These are phyloP conservation scores for Straminergon stramineum DNA, from an alignment of 225 moss, liverwort and hornwort genomes.

Conservation along the genomic window DNA sequence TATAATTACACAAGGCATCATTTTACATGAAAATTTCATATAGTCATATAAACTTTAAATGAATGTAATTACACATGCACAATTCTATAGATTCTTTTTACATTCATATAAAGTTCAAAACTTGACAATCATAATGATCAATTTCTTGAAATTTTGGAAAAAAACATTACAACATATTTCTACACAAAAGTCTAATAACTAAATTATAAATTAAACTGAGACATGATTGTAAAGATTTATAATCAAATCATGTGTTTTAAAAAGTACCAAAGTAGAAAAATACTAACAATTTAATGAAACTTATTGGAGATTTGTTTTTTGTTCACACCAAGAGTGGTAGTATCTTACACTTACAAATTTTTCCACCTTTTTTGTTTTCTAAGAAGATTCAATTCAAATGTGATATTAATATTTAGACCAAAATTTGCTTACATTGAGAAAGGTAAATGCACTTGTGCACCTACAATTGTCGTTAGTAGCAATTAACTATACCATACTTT, in stretches of 20 bases:
- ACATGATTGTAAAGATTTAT: background rate
- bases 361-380: background rate
- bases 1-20: background rate
- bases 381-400: background rate
- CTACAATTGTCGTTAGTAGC: background rate
- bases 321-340: background rate
- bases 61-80: too few species aligned
- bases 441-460: background rate
- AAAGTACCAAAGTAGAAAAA: background rate
- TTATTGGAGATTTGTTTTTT: background rate
- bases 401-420: background rate
- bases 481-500: background rate
- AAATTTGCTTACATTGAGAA: background rate
- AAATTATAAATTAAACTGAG: background rate
- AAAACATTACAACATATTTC: too few species aligned
- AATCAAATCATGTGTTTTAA: fast-evolving
- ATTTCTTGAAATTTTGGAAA: background rate
- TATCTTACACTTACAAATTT: background rate
- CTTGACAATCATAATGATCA: fast-evolving
- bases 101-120: background rate
- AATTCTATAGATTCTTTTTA: background rate
- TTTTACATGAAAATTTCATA: background rate
- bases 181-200: too few species aligned
- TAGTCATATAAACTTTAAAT: background rate
- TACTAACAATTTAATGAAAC: background rate